Evolutionary conservation across 495 filamentous ascomycete species (phyloP), one percentile per base, ranked within the genome.

Genomic region (Podospora comata): DNA sequence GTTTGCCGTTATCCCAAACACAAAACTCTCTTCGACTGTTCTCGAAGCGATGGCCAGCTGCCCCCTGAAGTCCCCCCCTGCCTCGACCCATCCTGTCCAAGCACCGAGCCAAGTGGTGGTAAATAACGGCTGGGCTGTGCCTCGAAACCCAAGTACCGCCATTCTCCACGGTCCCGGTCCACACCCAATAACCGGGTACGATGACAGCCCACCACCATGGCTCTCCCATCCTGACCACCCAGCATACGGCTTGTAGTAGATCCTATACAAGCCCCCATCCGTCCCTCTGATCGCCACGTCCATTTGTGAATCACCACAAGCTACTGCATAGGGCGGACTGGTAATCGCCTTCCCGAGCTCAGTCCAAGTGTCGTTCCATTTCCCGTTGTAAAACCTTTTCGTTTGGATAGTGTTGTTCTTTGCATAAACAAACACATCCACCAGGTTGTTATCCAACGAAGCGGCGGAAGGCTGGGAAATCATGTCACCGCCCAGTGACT

Each of bases 1-100:
- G 6, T 63, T 63, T 15, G 26, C 30, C 4, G 61, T 63, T 3
- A 63, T 63, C 11, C 61, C 61, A 63, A 63, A 63, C 16, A 61
- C 59, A 28, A 61, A 20, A 18, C 26, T 28, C 13, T 61, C 59
- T 27, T 61, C 59, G 6, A 23, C 9, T 11, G 13, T 61, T 30
- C 59, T 27, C 2, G 59, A 61, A 28, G 59, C 59, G 13, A 48
- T 48, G 2, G 39, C 39, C 7, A 48, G 9, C 39, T 48, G 39
- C 9, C 39, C 39, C 39, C 39, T 48, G 9, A 48, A 48, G 13
- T 48, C 2, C 5, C 39, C 39, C 13, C 39, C 39, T 9, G 9
- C 9, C 15, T 48, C 39, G 0, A 48, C 39, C 39, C 39, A 48
- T 11, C 39, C 39, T 11, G 39, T 48, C 39, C 39, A 48, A 48